Percentiles rank a stretch among this genome's conserved stretches.
Conservation (phyloP, 1,139 yeast genomes). For the Yamadazyma dushanensis region DNA sequence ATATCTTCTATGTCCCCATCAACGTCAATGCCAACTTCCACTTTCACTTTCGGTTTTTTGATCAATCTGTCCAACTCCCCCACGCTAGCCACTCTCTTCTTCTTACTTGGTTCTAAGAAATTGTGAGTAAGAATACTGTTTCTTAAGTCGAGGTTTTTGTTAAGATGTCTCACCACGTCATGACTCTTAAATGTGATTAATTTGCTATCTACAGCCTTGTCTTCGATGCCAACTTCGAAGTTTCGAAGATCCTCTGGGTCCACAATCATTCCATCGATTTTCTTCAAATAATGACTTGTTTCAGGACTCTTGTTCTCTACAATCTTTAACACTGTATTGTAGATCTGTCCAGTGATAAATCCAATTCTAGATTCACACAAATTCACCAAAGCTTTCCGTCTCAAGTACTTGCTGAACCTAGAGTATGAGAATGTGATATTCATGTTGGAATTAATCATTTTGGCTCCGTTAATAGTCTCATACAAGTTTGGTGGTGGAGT, state of each 20-base stretch:
- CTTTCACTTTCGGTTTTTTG: constrained; percentile 44
- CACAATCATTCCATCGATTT: constrained; percentile 37
- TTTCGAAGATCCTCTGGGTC: constrained; percentile 41
- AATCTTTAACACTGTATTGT: constrained; percentile 53
- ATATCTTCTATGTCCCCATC: constrained; percentile 12
- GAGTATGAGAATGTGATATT: constrained; percentile 65
- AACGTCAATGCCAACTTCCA: constrained; percentile 13
- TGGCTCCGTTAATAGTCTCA: constrained; percentile 31
- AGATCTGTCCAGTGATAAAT: constrained; percentile 62
- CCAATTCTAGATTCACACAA: constrained; percentile 75
- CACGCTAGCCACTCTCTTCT: constrained; percentile 28
- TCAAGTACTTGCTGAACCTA: constrained; percentile 64
- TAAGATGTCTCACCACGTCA: constrained; percentile 52
- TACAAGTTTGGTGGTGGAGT: constrained; percentile 32
- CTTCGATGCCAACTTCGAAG: constrained; percentile 32
- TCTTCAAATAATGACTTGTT: constrained; percentile 28
- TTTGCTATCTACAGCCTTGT: constrained; percentile 38
- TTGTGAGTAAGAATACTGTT: constrained; percentile 48
- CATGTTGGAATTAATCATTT: constrained; percentile 46
- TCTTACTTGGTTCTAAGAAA: constrained; percentile 29
- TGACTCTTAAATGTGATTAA: constrained; percentile 50
- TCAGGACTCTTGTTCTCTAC: constrained; percentile 60
- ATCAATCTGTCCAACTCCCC: constrained; percentile 25
- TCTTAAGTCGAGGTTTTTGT: constrained; percentile 44
- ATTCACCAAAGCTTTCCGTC: constrained; percentile 63